phyloP scores from a whole-genome alignment of 805 yeast species.

The Wickerhamomyces chaumierensis region DNA sequence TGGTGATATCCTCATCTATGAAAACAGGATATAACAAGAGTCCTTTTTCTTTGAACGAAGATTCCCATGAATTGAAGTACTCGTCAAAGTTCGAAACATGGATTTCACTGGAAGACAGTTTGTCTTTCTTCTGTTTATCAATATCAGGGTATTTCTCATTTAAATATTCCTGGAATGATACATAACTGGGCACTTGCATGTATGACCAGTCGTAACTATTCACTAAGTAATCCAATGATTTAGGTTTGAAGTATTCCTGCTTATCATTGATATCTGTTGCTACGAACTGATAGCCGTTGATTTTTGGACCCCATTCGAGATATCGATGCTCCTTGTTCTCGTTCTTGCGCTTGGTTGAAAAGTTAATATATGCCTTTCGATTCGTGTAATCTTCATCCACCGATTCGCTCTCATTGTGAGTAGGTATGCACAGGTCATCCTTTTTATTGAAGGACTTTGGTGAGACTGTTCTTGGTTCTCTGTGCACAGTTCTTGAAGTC shows the following conservation, averaged over 20 bases:
- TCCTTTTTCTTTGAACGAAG: slow-evolving; percentile 4
- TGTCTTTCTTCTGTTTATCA: not conserved
- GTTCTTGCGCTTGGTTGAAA: no score
- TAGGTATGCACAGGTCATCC: no score
- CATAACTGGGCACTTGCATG: slow-evolving; percentile 10
- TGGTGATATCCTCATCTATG: slow-evolving; percentile 19
- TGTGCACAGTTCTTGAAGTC: no score
- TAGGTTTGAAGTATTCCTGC: slow-evolving; percentile 5
- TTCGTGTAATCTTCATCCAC: no score
- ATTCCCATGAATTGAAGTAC: slow-evolving; percentile 21
- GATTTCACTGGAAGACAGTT: not conserved
- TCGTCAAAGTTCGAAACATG: slow-evolving; percentile 3
- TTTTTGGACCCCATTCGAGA: slow-evolving; percentile 19
- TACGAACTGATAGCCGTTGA: slow-evolving; percentile 19
- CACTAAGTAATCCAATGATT: slow-evolving; percentile 2
- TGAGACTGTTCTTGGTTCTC: no score
- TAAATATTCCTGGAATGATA: not conserved
- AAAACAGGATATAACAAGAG: slow-evolving; percentile 12
- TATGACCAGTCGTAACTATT: slow-evolving; percentile 13
- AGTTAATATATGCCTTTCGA: no score
- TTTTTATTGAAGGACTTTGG: no score
- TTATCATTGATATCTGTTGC: not conserved
- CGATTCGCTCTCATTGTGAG: no score
- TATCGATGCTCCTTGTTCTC: no score
- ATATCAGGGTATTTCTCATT: not conserved